Evolutionary conservation across 208 protist genomes (phyloP), one percentile per base, ranked within the genome.

Genomic region (Ichthyophonus hoferi): DNA sequence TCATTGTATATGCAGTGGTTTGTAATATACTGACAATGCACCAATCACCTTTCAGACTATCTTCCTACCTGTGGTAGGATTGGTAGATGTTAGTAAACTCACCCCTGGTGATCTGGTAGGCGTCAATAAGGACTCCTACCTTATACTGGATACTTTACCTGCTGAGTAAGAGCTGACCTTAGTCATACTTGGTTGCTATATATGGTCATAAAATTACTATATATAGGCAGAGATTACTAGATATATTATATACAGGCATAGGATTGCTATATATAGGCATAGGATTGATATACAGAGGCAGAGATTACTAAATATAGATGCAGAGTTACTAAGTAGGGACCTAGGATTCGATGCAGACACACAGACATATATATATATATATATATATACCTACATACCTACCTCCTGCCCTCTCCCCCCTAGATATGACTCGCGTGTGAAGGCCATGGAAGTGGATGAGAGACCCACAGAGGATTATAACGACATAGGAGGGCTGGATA

Each of bases 401-500:
- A 67, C 50, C 24, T 67, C 50, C 50, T 67, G 14, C 50, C 50
- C 50, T 24, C 50, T 67, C 24, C 50, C 50, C 81, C 42, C 83
- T 40, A 95, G 94, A 89, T 96, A 96, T 93, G 98, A 99, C 93
- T 97, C 97, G 50, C 97, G 98, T 34, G 99, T 99, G n/a, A 99
- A 99, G 94, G 97, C 98, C 40, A 99, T 99, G 99, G 98, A 99
- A 93, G 98, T 99, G 41, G 98, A 99, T 83, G 98, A 99, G 91
- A 97, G 97, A 92, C 99, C 99, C 42, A 99, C 97, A 86, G 99
- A 99, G 90, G 97, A 97, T 88, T 99, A 99, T 93, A 96, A 94
- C 24, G 97, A 99, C 87, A 96, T 99, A 79, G 99, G 99, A 42
- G 99, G 99, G 2, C 94, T 99, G 24, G 98, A 99, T 91, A 99